Evolutionary conservation across 805 yeast genomes (phyloP), one percentile per base, ranked within the genome.

Genomic region (Priceomyces fermenticarens): DNA sequence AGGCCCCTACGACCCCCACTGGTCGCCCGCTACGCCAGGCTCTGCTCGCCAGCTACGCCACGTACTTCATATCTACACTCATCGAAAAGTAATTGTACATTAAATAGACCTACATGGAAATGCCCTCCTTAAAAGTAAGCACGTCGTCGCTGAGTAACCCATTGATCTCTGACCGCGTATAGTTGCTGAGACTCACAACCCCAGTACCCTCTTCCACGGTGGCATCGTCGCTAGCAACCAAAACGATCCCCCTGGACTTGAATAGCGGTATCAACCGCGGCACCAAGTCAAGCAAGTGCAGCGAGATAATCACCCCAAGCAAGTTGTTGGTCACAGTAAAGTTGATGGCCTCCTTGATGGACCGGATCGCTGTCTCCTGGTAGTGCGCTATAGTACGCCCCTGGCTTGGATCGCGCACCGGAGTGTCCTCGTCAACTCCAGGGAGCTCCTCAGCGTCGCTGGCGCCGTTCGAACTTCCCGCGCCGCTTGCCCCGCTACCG

Each of bases 301-400:
- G 75, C 0, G 95, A 88, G 15, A 88, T 78, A 16, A 88, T 80
- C 9, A 93, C 60, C 12, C 99, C 99, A 48, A 93, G 71, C 39
- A 93, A 68, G 55, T 93, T 93, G 57, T 93, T 93, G 42, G 76
- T 73, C 3, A 82, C 74, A 0, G 97, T 90, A 58, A 88, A 89
- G 38, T 75, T 75, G 1, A 89, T 80, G 1, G 95, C 96, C 49
- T 88, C 88, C 52, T 86, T 86, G 39, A 91, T 73, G 1, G 93
- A 83, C 47, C 89, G 67, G 5, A 84, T 76, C 2, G 72, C 63
- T 20, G 60, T 55, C 44, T 70, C 60, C 68, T 69, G 63, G 59
- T 50, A 60, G 42, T 52, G 55, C 20, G 57, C 60, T 11, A 57
- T 42, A 11, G 53, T 40, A 26, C 52, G 53, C 25, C 52, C 55